Evolutionary conservation across 192 early-diverging fungal genomes (phyloP).

Genomic region (Dispira parvispora): DNA sequence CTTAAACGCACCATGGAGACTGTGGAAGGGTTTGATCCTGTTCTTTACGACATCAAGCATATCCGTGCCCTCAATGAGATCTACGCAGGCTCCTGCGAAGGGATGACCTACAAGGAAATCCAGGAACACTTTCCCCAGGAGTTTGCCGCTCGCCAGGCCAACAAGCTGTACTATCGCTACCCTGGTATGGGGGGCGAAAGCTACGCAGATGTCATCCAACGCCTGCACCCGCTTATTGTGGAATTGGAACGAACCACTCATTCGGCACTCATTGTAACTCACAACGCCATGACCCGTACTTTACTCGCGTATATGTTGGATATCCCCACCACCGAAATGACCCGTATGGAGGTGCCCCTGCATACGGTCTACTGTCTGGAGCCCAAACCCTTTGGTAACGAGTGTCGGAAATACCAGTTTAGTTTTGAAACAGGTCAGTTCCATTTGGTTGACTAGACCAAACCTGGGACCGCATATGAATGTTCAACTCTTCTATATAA

Average conservation of each 20-base stretch:
- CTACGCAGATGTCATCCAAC: slow-evolving; percentile 84
- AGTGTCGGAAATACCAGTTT: slow-evolving; percentile 6
- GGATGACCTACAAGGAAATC: slow-evolving; percentile 68
- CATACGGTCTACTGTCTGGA: slow-evolving; percentile 64
- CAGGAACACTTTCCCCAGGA: slow-evolving; percentile 62
- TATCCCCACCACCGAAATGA: slow-evolving; percentile 61
- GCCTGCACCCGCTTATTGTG: slow-evolving; percentile 81
- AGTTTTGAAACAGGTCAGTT: slow-evolving; percentile 7
- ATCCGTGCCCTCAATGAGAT: slow-evolving; percentile 83
- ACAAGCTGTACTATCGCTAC: slow-evolving; percentile 90
- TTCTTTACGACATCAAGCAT: slow-evolving; percentile 59
- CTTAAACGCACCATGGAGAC: slow-evolving; percentile 71
- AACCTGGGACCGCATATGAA: too few relatives aligned
- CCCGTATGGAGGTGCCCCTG: slow-evolving; percentile 61
- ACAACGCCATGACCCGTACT: slow-evolving; percentile 81
- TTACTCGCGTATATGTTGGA: slow-evolving; percentile 83
- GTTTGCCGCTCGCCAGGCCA: slow-evolving; percentile 52
- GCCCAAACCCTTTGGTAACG: slow-evolving; percentile 72
- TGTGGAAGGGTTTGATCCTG: slow-evolving; percentile 62
- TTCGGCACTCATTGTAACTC: slow-evolving; percentile 75
- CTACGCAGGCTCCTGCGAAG: slow-evolving; percentile 70
- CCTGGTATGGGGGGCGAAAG: slow-evolving; percentile 93
- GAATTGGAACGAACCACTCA: slow-evolving; percentile 88
- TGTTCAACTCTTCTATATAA: too few relatives aligned
- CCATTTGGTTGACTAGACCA: background rate